Conservation (phyloP, 2,329 filamentous ascomycete species). For the Helotiales sp. region DNA sequence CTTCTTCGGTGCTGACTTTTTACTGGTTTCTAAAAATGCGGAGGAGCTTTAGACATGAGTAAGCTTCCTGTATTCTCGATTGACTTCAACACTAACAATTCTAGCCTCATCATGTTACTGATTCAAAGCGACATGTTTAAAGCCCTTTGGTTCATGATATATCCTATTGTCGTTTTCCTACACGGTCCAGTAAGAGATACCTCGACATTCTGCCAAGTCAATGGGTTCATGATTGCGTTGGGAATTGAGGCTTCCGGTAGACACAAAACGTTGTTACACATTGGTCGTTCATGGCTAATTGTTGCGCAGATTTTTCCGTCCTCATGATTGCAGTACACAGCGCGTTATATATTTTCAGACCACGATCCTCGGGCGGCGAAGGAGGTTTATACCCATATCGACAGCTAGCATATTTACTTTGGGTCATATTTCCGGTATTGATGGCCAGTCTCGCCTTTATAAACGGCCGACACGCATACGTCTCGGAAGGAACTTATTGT, state of each 20-base stretch:
- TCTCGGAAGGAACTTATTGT: constrained; percentile 70
- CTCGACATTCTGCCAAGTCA: constrained; percentile 67
- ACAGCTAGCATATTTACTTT: constrained; percentile 60
- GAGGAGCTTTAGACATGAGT: constrained; percentile 76
- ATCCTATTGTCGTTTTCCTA: constrained; percentile 62
- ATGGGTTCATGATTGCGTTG: constrained; percentile 69
- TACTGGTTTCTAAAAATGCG: constrained; percentile 79
- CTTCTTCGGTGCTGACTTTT: constrained; percentile 59
- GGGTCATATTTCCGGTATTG: constrained; percentile 61
- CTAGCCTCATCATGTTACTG: constrained; percentile 71
- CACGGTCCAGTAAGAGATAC: constrained; percentile 54
- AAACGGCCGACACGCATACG: constrained; percentile 58
- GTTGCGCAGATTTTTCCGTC: constrained; percentile 64
- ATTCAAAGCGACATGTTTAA: constrained; percentile 76
- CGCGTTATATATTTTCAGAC: constrained; percentile 71
- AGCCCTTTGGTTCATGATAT: constrained; percentile 69
- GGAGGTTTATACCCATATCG: constrained; percentile 74
- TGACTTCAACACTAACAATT: neutral
- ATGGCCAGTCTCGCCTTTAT: constrained; percentile 69
- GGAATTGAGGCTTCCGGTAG: constrained; percentile 69
- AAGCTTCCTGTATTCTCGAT: constrained; percentile 39
- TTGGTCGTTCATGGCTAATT: constrained; percentile 13
- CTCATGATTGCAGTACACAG: constrained; percentile 77
- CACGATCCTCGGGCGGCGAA: constrained; percentile 52
- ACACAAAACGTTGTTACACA: constrained; percentile 20